Base-by-base conservation (phyloP, 2,329 filamentous ascomycete genomes). In the Alternaria novae-zelandiae region DNA sequence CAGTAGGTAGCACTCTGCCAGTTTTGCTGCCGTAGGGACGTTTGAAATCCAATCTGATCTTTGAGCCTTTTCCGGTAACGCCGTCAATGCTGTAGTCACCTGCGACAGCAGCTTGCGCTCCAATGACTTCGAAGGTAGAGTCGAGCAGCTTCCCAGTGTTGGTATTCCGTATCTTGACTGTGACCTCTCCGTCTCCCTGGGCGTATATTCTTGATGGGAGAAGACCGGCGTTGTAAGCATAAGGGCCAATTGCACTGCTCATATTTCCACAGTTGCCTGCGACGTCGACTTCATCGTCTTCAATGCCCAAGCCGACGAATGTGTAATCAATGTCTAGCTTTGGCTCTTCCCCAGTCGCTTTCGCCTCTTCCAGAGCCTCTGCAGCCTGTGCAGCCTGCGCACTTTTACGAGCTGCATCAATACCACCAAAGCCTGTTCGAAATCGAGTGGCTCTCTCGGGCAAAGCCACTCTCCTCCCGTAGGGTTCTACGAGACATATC, bases 231-330 rank as follows among this genome's bases (percentile, higher is more conserved):
- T 92, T 80, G 74, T 89, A 81, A 3, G 88, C 88, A 72, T 87
- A 89, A 0, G 91, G 90, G 0, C 90, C 91, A 49, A 73, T 66
- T 0, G 91, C 90, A 0, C 90, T 91, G 54, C 93, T 87, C 89
- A 93, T 90, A 75, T 93, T 93, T n/a, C 91, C 91, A 74, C 90
- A 93, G 70, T 92, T 93, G 23, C 90, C 88, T 0, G 88, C 87
- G 70, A 87, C 85, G 71, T 93, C 90, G 3, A 93, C 83, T 30
- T 82, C 79, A 5, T 82, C 81, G 68, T 89, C 84, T 56, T 86
- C 85, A 57, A 93, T 86, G 3, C 90, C 90, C 7, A 93, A 82
- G 43, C 89, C 88, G 2, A 90, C 86, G 74, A 93, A 93, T 0
- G 90, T 93, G 72, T 90, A 93, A 63, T 91, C 88, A 12, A 92